phyloP scores from a whole-genome alignment of 129 eudicot species.

The Escallonia rubra region DNA sequence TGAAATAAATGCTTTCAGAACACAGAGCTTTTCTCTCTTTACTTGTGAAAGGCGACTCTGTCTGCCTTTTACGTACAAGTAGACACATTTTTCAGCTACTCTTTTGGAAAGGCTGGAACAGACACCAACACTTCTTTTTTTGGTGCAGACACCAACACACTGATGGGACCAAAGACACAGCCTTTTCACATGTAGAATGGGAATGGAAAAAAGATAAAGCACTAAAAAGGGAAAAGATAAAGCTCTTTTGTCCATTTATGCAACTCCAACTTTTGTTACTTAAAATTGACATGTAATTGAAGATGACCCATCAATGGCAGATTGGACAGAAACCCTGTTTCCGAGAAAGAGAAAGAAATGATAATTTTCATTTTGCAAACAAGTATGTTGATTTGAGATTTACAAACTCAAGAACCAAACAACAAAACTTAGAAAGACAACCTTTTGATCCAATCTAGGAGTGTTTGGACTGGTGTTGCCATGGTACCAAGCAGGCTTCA shows the following conservation, averaged over 20 bases:
- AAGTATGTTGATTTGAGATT: too few species aligned
- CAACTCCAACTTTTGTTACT: constrained; percentile 13
- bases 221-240: constrained; percentile 2
- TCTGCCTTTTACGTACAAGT: neutral
- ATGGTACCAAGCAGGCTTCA: constrained; percentile 27
- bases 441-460: constrained; percentile 1
- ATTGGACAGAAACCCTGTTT: constrained; percentile 1
- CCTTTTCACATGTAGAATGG: constrained; percentile 3
- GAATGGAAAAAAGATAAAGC: neutral
- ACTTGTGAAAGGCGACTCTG: constrained; percentile 1
- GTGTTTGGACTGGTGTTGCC: constrained; percentile 27
- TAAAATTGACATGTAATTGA: neutral
- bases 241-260: neutral
- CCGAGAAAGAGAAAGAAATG: constrained; percentile 3
- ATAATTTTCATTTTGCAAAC: neutral
- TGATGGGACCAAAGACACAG: constrained; percentile 6
- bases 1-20: too few species aligned
- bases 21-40: neutral
- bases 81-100: constrained; percentile 3
- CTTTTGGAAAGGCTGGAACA: constrained; percentile 8
- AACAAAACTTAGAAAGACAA: constrained; percentile 13
- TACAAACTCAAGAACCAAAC: constrained; percentile 1
- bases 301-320: neutral
- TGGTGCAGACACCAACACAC: neutral
- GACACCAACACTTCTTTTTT: constrained; percentile 16